phyloP scores from a whole-genome alignment of 768 basidiomycete species.

The Suillus placidus region DNA sequence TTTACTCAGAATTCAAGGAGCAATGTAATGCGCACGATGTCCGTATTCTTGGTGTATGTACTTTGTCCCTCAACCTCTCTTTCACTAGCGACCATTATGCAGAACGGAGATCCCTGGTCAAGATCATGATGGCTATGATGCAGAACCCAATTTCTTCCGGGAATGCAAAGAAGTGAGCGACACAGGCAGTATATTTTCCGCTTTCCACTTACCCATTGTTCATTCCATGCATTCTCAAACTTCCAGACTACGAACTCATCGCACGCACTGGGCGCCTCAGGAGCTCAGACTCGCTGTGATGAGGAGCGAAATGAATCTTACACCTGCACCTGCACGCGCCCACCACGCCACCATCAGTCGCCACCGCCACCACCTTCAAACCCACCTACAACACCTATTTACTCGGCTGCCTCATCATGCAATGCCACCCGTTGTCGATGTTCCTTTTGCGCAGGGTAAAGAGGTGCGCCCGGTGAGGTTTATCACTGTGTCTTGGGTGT shows the following conservation, averaged over 20 bases:
- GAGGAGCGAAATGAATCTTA: no score
- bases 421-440: background rate
- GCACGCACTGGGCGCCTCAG: background rate
- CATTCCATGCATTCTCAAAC: background rate
- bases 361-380: background rate
- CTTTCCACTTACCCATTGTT: no score
- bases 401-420: no score
- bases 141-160: background rate
- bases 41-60: background rate
- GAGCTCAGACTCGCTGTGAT: background rate
- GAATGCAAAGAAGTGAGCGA: no score
- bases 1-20: background rate
- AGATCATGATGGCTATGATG: background rate
- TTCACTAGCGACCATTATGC: background rate
- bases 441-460: background rate
- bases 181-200: no score
- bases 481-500: no score
- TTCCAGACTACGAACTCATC: background rate
- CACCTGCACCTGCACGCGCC: no score
- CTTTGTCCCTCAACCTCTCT: background rate
- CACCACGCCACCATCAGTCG: background rate
- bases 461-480: background rate
- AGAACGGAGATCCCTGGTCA: background rate
- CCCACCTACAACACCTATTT: background rate
- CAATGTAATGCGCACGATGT: background rate